Evolutionary conservation across 2,329 filamentous ascomycete genomes (phyloP).

Genomic region (Magnaporthiopsis incrustans): DNA sequence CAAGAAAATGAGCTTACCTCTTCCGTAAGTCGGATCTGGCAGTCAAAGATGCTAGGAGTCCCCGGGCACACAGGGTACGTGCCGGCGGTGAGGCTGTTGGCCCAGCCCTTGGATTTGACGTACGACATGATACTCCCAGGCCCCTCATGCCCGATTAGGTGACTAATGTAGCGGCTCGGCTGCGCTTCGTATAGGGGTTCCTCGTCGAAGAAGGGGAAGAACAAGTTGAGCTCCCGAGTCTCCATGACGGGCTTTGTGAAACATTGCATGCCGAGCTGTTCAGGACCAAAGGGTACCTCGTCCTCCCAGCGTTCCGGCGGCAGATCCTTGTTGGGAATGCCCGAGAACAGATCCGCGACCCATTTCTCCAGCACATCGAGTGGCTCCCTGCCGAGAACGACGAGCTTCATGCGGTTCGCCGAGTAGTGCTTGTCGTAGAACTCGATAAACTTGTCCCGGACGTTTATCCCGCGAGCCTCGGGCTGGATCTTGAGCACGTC

Average conservation of each 20-base stretch:
- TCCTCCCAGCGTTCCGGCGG: conserved; percentile 48
- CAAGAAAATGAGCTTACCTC: conserved; percentile 44
- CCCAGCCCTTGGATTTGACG: conserved; percentile 85
- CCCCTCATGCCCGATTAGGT: conserved; percentile 86
- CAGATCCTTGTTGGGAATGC: conserved; percentile 74
- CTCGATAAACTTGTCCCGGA: conserved; percentile 84
- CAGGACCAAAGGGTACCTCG: conserved; percentile 39
- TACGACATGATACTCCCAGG: conserved; percentile 88
- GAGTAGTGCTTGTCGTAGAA: conserved; percentile 89
- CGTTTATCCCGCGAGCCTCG: conserved; percentile 70
- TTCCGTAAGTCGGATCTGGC: conserved; percentile 73
- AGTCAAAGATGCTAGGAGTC: conserved; percentile 66
- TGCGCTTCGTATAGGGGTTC: conserved; percentile 71
- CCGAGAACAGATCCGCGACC: conserved; percentile 76
- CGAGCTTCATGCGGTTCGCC: conserved; percentile 88
- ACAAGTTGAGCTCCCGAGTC: conserved; percentile 67
- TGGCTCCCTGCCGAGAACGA: conserved; percentile 72
- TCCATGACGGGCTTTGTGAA: conserved; percentile 94
- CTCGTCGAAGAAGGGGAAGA: conserved; percentile 81
- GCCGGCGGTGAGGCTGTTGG: conserved; percentile 73
- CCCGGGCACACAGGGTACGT: conserved; percentile 71
- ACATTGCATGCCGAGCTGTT: conserved; percentile 56
- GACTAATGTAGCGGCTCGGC: conserved; percentile 77
- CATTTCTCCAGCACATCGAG: conserved; percentile 77
- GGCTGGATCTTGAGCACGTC: conserved; percentile 79